phyloP scores from a whole-genome alignment of 1,284 basidiomycete species.

The Tetrapyrgos nigripes region DNA sequence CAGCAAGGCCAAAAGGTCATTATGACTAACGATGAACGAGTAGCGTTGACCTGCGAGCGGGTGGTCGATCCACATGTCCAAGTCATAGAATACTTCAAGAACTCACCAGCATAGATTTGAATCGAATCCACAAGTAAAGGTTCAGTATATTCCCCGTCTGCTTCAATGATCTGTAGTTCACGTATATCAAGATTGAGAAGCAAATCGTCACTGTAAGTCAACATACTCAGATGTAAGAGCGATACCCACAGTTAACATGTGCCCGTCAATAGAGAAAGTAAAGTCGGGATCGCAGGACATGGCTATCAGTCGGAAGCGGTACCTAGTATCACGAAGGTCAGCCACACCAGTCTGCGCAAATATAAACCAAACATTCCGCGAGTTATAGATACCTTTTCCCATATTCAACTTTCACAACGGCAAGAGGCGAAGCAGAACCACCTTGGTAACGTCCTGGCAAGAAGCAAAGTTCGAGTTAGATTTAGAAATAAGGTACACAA shows the following conservation, averaged over 20 bases:
- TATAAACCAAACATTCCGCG: background rate
- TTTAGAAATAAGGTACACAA: slow-evolving; percentile 16
- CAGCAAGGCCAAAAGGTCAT: slow-evolving; percentile 5
- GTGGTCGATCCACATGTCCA: background rate
- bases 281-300: slow-evolving; percentile 41
- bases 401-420: slow-evolving; percentile 31
- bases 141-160: slow-evolving; percentile 48
- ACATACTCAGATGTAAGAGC: background rate
- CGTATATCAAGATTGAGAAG: no score
- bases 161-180: slow-evolving; percentile 52
- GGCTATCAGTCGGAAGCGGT: slow-evolving; percentile 42
- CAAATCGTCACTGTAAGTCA: no score
- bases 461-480: background rate
- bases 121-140: slow-evolving; percentile 49
- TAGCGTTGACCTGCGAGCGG: slow-evolving; percentile 41
- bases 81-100: background rate
- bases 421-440: slow-evolving; percentile 32
- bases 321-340: slow-evolving; percentile 18
- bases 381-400: slow-evolving; percentile 25
- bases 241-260: slow-evolving; percentile 36
- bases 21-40: slow-evolving; percentile 35
- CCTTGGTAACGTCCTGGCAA: background rate
- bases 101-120: slow-evolving; percentile 30
- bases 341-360: background rate
- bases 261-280: slow-evolving; percentile 48